Evolutionary conservation across 371 early-diverging fungal genomes (phyloP), one percentile per base, ranked within the genome.

Genomic region (Mucor sp.): DNA sequence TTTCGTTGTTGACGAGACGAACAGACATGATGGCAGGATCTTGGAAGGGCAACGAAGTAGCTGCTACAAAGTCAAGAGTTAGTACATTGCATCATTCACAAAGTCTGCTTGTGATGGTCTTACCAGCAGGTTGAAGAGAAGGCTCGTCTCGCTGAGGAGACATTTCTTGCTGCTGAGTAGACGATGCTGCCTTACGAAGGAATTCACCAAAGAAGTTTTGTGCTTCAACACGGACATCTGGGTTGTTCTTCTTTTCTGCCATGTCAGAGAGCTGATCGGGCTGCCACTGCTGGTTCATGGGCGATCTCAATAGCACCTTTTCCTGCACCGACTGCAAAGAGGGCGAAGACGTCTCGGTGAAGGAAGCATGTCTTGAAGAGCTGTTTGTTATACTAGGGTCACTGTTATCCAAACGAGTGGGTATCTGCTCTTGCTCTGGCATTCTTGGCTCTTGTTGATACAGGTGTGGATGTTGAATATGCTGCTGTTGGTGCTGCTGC

Each of bases 11-110:
- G 19, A 78, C 76, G 23, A 87, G 65, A 9, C 83, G 82, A 32
- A 85, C 83, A 1, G 89, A 84, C 89, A 90, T 89, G 37, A 90
- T 89, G 4, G 89, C 91, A 19, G 90, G 90, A 65, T 90, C 90
- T 50, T 88, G 86, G 69, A 89, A 89, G 2, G 86, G 81, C 28
- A 81, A 60, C 23, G 59, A 43, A 53, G 41, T 28, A 44, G 57
- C 56, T 61, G 37, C 15, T 28, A 37, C 23, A 44, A 53, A 55
- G 17, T 43, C 66, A 47, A 66, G 15, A 14, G 27, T 43, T 43
- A 56, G 27, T 30, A 39, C 19, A 43, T 9, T 3, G 3, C 12
- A 30, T 30, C 30, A 43, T 60, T 33, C 1, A 33, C 6, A 6
- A 6, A 43, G 19, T 17, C 21, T 17, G 15, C 48, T 11, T 25